Percentiles rank a stretch among this genome's conserved stretches.
Evolutionary conservation across 129 eudicot species (phyloP).

Genomic region (Pittosporum tobira): DNA sequence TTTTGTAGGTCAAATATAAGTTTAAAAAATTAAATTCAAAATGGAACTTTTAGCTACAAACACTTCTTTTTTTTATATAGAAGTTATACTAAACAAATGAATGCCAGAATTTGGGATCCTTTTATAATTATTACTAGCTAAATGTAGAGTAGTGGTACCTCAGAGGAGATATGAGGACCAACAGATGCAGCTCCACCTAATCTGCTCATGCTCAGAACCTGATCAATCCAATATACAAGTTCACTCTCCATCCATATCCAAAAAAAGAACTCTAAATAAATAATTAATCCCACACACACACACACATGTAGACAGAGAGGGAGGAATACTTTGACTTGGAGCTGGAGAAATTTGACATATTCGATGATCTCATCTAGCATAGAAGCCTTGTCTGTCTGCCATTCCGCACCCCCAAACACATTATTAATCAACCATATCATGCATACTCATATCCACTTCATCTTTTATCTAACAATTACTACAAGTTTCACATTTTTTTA

Average conservation of each 20-base stretch:
- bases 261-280: no score
- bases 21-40: no score
- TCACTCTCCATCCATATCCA: not conserved
- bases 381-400: slow-evolving; percentile 98
- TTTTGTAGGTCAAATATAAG: no score
- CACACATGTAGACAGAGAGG: slow-evolving; percentile 31
- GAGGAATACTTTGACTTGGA: slow-evolving; percentile 77
- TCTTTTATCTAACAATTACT: no score
- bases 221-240: slow-evolving; percentile 5
- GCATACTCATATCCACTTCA: no score
- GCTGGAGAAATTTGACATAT: slow-evolving; percentile 95
- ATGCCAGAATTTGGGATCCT: no score
- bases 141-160: slow-evolving; percentile 26
- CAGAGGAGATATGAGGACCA: slow-evolving; percentile 48
- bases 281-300: no score
- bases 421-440: slow-evolving; percentile 12
- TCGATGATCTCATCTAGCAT: slow-evolving; percentile 99
- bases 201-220: slow-evolving; percentile 95
- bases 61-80: no score
- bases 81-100: no score
- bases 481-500: no score
- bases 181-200: slow-evolving; percentile 72
- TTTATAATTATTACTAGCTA: no score
- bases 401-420: slow-evolving; percentile 26
- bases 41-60: no score